Conservation (phyloP, 2,329 filamentous ascomycete species). For the Sclerotiophoma versabilis region DNA sequence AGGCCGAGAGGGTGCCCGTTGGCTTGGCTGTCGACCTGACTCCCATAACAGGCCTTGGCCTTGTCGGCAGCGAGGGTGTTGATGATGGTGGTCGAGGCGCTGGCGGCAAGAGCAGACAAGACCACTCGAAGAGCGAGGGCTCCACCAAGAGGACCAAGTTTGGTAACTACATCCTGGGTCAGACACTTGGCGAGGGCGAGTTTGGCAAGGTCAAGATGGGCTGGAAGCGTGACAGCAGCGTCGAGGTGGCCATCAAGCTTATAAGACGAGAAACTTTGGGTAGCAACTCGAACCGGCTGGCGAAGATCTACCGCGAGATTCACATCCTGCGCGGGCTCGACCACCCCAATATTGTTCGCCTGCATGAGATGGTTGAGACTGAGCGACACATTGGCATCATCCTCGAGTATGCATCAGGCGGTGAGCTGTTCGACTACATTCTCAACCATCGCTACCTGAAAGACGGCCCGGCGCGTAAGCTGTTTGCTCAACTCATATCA, state of each 20-base stretch:
- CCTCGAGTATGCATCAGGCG: slow-evolving; percentile 95
- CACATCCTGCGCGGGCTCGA: slow-evolving; percentile 85
- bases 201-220: slow-evolving; percentile 99
- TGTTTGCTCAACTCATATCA: slow-evolving; percentile 95
- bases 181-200: slow-evolving; percentile 95
- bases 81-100: slow-evolving; percentile 55
- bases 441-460: slow-evolving; percentile 96
- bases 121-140: slow-evolving; percentile 61
- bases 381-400: slow-evolving; percentile 98
- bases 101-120: slow-evolving; percentile 61
- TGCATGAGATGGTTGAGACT: slow-evolving; percentile 99
- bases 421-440: slow-evolving; percentile 98
- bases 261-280: slow-evolving; percentile 92
- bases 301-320: slow-evolving; percentile 98
- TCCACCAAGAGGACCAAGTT: slow-evolving; percentile 82
- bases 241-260: slow-evolving; percentile 95
- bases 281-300: slow-evolving; percentile 84
- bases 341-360: slow-evolving; percentile 94
- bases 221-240: slow-evolving; percentile 94
- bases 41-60: slow-evolving; percentile 56
- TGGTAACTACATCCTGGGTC: slow-evolving; percentile 93
- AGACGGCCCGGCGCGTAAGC: slow-evolving; percentile 84
- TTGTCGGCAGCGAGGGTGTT: slow-evolving; percentile 59
- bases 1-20: slow-evolving; percentile 64
- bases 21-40: slow-evolving; percentile 53